These are phyloP conservation scores for Viola odorata DNA, from an alignment of 345 rosid species.

Conservation along the genomic window DNA sequence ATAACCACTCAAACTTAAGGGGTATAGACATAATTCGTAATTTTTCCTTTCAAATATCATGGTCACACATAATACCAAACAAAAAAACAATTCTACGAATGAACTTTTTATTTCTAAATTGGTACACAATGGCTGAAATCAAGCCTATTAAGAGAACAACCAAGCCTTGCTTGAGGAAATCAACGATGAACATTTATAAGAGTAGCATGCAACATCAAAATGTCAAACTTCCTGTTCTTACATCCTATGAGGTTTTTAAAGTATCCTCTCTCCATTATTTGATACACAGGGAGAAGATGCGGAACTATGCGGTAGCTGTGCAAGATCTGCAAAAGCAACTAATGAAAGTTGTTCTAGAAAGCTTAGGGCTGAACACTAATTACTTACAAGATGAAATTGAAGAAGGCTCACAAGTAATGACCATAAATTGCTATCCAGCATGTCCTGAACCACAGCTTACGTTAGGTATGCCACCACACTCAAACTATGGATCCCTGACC, in stretches of 20 bases:
- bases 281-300: constrained; percentile 41
- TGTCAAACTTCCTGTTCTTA: not conserved
- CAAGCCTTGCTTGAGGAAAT: too few species aligned
- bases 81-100: too few species aligned
- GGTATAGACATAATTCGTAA: too few species aligned
- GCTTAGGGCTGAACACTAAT: constrained; percentile 37
- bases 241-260: not conserved
- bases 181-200: not conserved
- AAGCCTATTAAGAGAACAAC: too few species aligned
- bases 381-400: constrained; percentile 40
- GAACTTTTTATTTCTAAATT: too few species aligned
- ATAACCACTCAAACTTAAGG: too few species aligned
- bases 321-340: constrained; percentile 39
- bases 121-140: too few species aligned
- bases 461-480: constrained; percentile 55
- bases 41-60: too few species aligned
- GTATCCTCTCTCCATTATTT: too few species aligned
- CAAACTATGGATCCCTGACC: constrained; percentile 51
- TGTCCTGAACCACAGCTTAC: constrained; percentile 55
- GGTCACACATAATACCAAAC: too few species aligned
- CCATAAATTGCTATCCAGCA: constrained; percentile 51
- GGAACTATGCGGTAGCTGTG: constrained; percentile 41
- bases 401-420: constrained; percentile 50
- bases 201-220: not conserved
- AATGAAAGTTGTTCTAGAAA: constrained; percentile 37